These are phyloP conservation scores for Neopestalotiopsis sp. DNA, from an alignment of 2,329 filamentous ascomycete genomes.

Conservation along the genomic window DNA sequence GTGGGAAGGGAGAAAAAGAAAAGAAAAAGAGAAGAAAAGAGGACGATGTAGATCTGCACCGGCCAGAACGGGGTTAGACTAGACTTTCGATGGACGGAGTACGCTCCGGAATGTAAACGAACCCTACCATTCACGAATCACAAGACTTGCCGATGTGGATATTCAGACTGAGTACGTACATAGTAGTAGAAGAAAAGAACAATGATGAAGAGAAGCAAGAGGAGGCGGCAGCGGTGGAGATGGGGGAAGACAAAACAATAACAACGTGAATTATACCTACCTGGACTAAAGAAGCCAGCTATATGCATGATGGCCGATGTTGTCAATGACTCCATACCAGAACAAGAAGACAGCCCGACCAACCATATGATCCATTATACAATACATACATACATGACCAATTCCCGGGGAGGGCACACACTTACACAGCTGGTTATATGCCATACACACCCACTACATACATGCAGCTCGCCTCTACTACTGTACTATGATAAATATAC, in stretches of 20 bases:
- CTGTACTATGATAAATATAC: conserved; percentile 8
- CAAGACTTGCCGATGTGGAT: not conserved
- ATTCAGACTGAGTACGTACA: not conserved
- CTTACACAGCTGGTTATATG: not conserved
- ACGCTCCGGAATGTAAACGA: not conserved
- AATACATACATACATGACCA: not conserved
- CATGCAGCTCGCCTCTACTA: not conserved
- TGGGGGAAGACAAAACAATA: not conserved
- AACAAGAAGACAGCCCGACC: not conserved
- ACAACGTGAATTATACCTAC: not conserved
- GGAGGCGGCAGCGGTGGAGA: not conserved
- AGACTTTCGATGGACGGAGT: not conserved
- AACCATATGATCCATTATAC: not conserved
- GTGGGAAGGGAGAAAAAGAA: not conserved
- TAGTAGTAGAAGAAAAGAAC: too few relatives aligned
- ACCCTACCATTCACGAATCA: not conserved
- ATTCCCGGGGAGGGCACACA: not conserved
- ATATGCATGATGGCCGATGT: not conserved
- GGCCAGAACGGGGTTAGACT: not conserved
- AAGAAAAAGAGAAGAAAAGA: not conserved
- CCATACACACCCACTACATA: not conserved
- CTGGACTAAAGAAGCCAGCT: not conserved
- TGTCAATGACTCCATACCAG: not conserved
- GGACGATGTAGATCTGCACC: not conserved
- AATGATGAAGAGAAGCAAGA: not conserved